Base-by-base conservation (phyloP, 2,329 filamentous ascomycete genomes). In the Botrytis porri region DNA sequence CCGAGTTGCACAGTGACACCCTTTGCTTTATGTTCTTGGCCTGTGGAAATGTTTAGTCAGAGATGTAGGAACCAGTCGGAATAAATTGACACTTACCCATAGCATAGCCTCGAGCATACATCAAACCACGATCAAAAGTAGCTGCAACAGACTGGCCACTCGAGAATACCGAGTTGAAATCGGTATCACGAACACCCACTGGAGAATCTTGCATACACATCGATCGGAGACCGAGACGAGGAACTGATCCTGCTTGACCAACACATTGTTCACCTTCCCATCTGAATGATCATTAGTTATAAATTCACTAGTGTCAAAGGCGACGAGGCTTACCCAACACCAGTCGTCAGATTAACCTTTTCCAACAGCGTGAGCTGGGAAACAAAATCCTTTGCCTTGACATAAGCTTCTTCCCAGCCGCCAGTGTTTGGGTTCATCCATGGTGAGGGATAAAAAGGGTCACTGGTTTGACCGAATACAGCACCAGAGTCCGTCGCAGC, bases 311-410 rank as follows among this genome's bases (percentile, higher is more conserved):
- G 43, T 45, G 35, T 65, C 6, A n/a, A 22, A 8, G 5, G 9
- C 22, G 3, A 20, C 3, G 10, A 63, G 54, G 54, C 57, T 64
- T 45, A 79, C 48, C 77, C 78, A 41, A 91, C 90, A 81, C 95
- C 95, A 0, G 95, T 98, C 4, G 95, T 98, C 76, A 99, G 82
- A 82, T 98, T 98, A 82, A 98, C 94, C 83, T 95, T 95, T 81
- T 95, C 93, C 5, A 92, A 90, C 71, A 95, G 82, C 0, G 92
- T 95, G 89, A 95, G 92, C 69, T 89, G 87, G 70, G 88, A 87
- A 20, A 95, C 92, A 41, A 95, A 82, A 4, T 84, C 82, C 74
- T 89, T 86, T 0, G 93, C 93, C 78, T 92, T 93, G 65, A 82
- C 83, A 79, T 94, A 95, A 76, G 91, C 92, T 35, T 88, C 87